Base-by-base conservation (phyloP, 805 yeast genomes). In the Candida mattraensis region DNA sequence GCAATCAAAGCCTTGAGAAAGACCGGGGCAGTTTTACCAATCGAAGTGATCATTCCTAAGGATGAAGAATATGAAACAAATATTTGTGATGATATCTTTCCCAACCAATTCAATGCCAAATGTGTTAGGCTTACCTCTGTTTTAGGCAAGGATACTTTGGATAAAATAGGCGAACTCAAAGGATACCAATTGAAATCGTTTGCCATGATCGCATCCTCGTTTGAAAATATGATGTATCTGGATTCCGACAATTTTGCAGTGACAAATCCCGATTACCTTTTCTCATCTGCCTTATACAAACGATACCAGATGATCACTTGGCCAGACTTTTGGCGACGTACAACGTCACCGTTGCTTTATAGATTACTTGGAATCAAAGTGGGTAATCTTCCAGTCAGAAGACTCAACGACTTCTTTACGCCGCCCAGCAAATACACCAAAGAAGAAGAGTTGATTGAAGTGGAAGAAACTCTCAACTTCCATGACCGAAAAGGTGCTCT, bases 271-370 rank as follows among this genome's bases (percentile, higher is more conserved):
- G 71, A 67, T 34, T 18, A 24, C 5, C 37, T 64, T 6, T 57
- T 64, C 18, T 37, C 42, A 1, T 51, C 62, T 1, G 68, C 69
- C 15, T 71, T 83, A 3, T 80, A 67, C 53, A 40, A 48, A 18
- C 54, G 61, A 10, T 58, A 63, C 24, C 83, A 85, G 3, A 57
- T 82, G 56, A 69, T 82, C 20, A 67, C 79, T 2, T 82, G 88
- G 88, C 89, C 88, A 1, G 88, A 82, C 60, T 78, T 78, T 42
- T 82, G 89, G 88, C 67, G 76, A 49, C 67, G 89, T 40, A 74
- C 83, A 4, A 76, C 85, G 0, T 69, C 83, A 1, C 87, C 88
- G 2, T 54, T 61, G 22, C 72, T 72, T 45, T 82, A 79, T 54
- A 61, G 71, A 21, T 32, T 50, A 2, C 28, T 53, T 4, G 57